Percentiles rank a stretch among this genome's conserved stretches.
phyloP scores from a whole-genome alignment of 1,284 basidiomycete species.

The Cryptococcus maquisensis region DNA sequence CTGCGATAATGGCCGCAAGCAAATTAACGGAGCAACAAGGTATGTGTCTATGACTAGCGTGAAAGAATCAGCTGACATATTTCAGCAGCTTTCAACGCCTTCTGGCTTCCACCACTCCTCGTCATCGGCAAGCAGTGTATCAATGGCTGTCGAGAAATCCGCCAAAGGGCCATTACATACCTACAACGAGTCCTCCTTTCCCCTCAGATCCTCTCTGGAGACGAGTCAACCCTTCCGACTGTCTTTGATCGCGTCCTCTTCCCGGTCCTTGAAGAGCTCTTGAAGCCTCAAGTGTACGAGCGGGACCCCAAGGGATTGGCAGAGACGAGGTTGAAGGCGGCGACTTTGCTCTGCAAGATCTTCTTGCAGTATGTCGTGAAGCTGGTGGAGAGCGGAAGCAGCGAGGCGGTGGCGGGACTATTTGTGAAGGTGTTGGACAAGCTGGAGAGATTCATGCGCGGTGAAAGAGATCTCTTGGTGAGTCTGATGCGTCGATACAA shows the following conservation, averaged over 20 bases:
- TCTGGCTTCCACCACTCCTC: conserved; percentile 72
- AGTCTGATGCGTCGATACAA: conserved; percentile 41
- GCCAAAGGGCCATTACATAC: conserved; percentile 75
- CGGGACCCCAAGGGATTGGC: conserved; percentile 83
- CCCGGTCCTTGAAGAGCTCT: conserved; percentile 84
- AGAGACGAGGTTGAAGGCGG: conserved; percentile 82
- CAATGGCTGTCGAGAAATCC: conserved; percentile 77
- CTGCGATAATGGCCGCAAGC: conserved; percentile 56
- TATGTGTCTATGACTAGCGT: conserved; percentile 15
- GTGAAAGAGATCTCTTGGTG: conserved; percentile 80
- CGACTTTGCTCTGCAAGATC: conserved; percentile 83
- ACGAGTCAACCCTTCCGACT: conserved; percentile 65
- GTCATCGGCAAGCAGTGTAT: conserved; percentile 79
- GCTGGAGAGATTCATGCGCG: conserved; percentile 83
- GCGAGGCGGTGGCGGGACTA: conserved; percentile 59
- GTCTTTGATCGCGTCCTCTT: conserved; percentile 89
- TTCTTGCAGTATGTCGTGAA: conserved; percentile 89
- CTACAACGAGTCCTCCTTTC: conserved; percentile 85
- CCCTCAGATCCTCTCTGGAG: conserved; percentile 60
- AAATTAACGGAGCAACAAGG: conserved; percentile 31
- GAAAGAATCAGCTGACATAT: neutral
- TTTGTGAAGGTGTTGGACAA: conserved; percentile 93
- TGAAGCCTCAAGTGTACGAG: conserved; percentile 75
- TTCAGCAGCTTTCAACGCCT: conserved; percentile 68
- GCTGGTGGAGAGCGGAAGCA: conserved; percentile 57